Percentiles rank a stretch among this genome's conserved stretches.
Evolutionary conservation across 2,329 filamentous ascomycete species (phyloP).

Genomic region (Pestalotiopsis sp.): DNA sequence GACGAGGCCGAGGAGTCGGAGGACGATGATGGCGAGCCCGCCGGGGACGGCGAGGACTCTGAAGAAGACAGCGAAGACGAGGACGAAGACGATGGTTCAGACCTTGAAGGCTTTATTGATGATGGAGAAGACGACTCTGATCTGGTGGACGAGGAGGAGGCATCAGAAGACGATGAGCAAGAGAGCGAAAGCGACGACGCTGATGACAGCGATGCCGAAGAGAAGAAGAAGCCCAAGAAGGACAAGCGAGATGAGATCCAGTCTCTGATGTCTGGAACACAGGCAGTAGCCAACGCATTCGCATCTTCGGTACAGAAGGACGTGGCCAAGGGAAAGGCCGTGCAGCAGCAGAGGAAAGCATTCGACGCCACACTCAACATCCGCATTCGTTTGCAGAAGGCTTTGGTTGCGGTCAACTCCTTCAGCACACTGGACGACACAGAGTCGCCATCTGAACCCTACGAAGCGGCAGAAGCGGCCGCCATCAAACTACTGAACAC

Average conservation of each 20-base stretch:
- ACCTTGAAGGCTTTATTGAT: constrained; percentile 30
- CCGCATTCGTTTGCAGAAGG: constrained; percentile 91
- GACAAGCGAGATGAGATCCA: constrained; percentile 38
- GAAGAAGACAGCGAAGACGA: constrained; percentile 34
- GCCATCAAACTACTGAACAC: constrained; percentile 85
- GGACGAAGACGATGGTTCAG: constrained; percentile 10
- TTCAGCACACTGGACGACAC: constrained; percentile 53
- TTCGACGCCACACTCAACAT: constrained; percentile 90
- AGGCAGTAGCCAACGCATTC: constrained; percentile 63
- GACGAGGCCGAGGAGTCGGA: constrained; percentile 17
- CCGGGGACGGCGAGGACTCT: constrained; percentile 39
- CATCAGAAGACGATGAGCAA: constrained; percentile 20
- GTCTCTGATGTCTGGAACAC: constrained; percentile 42
- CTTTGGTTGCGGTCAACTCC: constrained; percentile 80
- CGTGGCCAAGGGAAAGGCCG: constrained; percentile 80
- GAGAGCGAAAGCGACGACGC: constrained; percentile 29
- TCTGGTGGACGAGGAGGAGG: constrained; percentile 33
- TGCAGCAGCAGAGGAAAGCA: constrained; percentile 81
- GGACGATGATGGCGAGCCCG: constrained; percentile 38
- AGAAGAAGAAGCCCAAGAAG: constrained; percentile 20
- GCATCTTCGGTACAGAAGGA: constrained; percentile 73
- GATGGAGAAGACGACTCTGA: constrained; percentile 33
- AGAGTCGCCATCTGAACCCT: constrained; percentile 54
- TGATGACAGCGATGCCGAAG: constrained; percentile 30
- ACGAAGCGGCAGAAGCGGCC: constrained; percentile 79